A percentile compares a stretch with the other conserved stretches of the same genome.
Conservation (phyloP, 768 basidiomycete genomes). For the Boletus reticuloceps region DNA sequence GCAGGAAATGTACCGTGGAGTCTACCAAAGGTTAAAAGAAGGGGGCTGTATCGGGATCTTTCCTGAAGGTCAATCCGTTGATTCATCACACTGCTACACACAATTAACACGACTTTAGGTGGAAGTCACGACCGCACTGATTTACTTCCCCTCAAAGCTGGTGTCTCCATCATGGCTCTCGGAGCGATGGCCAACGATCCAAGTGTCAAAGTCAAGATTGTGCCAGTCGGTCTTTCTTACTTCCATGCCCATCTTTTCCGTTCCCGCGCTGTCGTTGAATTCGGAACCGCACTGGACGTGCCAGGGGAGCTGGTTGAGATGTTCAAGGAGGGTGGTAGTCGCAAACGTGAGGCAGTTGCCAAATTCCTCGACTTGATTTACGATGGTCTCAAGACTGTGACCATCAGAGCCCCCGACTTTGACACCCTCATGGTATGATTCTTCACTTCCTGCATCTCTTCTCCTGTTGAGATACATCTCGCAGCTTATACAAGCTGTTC, state of each 20-base stretch:
- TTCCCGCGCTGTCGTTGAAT: constrained; percentile 95
- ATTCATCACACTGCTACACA: background rate
- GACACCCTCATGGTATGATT: constrained; percentile 92
- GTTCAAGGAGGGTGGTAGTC: constrained; percentile 85
- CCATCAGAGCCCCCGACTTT: constrained; percentile 92
- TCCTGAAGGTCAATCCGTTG: constrained; percentile 76
- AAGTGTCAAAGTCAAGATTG: constrained; percentile 83
- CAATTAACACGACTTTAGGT: constrained; percentile 48
- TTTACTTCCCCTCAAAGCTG: constrained; percentile 94
- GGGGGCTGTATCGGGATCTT: constrained; percentile 96
- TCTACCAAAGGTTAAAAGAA: constrained; percentile 81
- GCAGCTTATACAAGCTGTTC: constrained; percentile 92
- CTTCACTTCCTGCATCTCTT: background rate
- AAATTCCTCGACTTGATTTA: constrained; percentile 90
- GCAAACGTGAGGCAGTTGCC: constrained; percentile 88
- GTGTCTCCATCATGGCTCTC: constrained; percentile 96
- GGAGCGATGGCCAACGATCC: constrained; percentile 96
- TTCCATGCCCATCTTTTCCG: constrained; percentile 86
- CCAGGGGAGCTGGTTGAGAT: constrained; percentile 83
- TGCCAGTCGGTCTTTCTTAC: constrained; percentile 76
- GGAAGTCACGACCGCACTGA: constrained; percentile 98
- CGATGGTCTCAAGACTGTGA: constrained; percentile 92
- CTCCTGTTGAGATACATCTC: constrained; percentile 3
- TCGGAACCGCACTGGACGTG: constrained; percentile 89
- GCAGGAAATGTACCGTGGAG: constrained; percentile 89